Percentiles rank a stretch among this genome's conserved stretches.
Conservation (phyloP, 2,329 filamentous ascomycete genomes). For the Paecilomyces formosus region DNA sequence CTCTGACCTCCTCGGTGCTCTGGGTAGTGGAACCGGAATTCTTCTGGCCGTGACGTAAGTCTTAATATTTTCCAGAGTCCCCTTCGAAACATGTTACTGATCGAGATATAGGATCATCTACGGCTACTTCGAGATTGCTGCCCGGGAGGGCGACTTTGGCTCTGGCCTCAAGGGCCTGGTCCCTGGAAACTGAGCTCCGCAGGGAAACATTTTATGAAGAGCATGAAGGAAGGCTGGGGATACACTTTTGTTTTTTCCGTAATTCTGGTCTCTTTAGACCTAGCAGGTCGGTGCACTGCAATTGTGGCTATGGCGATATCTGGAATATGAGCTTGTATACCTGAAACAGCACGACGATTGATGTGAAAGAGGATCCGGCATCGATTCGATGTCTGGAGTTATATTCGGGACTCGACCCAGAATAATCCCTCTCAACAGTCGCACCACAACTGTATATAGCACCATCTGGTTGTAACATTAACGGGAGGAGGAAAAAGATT, state of each 20-base stretch:
- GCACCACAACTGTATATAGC: conserved; percentile 20
- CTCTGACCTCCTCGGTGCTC: conserved; percentile 89
- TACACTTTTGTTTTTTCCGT: conserved; percentile 9
- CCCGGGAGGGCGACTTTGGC: conserved; percentile 90
- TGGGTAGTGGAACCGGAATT: conserved; percentile 96
- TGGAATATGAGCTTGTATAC: not conserved
- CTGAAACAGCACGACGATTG: not conserved
- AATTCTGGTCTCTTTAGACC: conserved; percentile 14
- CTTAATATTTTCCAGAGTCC: not conserved
- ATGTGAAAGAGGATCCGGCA: not conserved
- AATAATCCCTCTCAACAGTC: not conserved
- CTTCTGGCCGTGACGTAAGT: conserved; percentile 96
- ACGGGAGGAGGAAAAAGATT: not conserved
- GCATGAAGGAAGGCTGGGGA: conserved; percentile 20
- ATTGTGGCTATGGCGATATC: conserved; percentile 11
- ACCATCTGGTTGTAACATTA: conserved; percentile 24
- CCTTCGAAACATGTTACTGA: conserved; percentile 1
- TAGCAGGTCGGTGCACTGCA: conserved; percentile 1
- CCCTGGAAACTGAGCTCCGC: conserved; percentile 33
- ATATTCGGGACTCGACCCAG: not conserved
- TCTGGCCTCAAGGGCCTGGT: conserved; percentile 64
- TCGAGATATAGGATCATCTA: conserved; percentile 75
- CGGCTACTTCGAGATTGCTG: conserved; percentile 98
- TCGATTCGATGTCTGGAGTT: conserved; percentile 2
- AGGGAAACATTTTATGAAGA: conserved; percentile 22